Base-by-base conservation (phyloP, 345 rosid species). In the Aethionema arabicum region DNA sequence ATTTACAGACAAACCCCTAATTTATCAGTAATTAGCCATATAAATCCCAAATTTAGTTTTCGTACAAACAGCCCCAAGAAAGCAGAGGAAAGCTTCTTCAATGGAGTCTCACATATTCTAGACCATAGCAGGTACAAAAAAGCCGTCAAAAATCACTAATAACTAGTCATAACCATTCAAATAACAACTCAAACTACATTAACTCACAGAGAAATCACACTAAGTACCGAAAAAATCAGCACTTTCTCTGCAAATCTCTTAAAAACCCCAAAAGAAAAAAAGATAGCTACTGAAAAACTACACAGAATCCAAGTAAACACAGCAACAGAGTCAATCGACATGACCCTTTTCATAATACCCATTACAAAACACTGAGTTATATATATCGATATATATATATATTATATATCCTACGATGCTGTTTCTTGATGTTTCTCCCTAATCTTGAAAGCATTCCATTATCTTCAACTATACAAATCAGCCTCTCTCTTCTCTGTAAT, bases 351-450 rank as follows among this genome's bases (percentile, higher is more conserved):
- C 14, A 58, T 58, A 58, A 8, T 52, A 71, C 70, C 75, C 32
- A 71, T 71, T 65, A 71, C 70, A 71, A 71, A 71, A 71, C 70
- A 72, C 70, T 59, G 59, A 59, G 75, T 6, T 6, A 10, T 37
- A 37, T 37, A 37, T 37, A 37, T 21, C 27, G 27, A 21, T 21
- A 21, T 21, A 21, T 21, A 21, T 21, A 21, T 21, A 21, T 21
- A 21, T 21, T 12, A 62, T 63, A 32, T 70, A 38, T 37, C 27
- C 31, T 53, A 30, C 1, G 27, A 43, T 64, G 61, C 67, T 65
- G 61, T 56, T 45, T 52, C 42, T 65, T 44, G 30, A 11, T 71
- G 37, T 65, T 59, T 52, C 67, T 44, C 54, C 69, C 56, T 56
- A 50, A 36, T 15, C 47, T 56, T 56, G 13, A 49, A 41, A 65